Percentiles rank a stretch among this genome's conserved stretches.
Evolutionary conservation across 1,284 basidiomycete genomes (phyloP).

Genomic region (Tilletia setariae): DNA sequence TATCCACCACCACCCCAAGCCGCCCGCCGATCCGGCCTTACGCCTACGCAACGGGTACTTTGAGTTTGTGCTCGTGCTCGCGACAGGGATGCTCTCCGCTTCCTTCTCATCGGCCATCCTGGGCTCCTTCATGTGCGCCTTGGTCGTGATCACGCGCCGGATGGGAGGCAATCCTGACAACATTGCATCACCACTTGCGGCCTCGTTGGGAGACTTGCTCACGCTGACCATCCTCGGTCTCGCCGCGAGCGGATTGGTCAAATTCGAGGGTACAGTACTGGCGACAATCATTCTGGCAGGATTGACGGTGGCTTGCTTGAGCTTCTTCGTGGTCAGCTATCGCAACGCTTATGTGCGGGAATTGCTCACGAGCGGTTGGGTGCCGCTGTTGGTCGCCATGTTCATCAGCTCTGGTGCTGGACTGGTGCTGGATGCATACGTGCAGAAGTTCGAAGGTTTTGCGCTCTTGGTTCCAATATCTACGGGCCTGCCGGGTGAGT

Average conservation of each 20-base stretch:
- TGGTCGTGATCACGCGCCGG: conserved; percentile 75
- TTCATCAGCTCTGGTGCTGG: conserved; percentile 85
- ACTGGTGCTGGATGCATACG: conserved; percentile 83
- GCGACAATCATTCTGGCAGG: conserved; percentile 66
- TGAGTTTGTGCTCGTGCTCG: conserved; percentile 75
- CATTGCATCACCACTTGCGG: conserved; percentile 87
- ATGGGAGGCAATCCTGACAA: conserved; percentile 86
- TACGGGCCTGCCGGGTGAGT: conserved; percentile 61
- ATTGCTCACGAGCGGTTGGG: conserved; percentile 80
- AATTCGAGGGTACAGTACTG: conserved; percentile 54
- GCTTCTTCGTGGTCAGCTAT: conserved; percentile 61
- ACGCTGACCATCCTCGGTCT: conserved; percentile 62
- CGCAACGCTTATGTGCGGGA: conserved; percentile 68
- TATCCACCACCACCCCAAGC: conserved; percentile 49
- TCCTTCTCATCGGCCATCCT: conserved; percentile 74
- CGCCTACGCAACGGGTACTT: conserved; percentile 56
- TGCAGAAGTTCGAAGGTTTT: conserved; percentile 79
- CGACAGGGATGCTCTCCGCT: conserved; percentile 83
- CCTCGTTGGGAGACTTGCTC: conserved; percentile 86
- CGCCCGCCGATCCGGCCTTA: conserved; percentile 46
- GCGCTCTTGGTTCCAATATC: conserved; percentile 84
- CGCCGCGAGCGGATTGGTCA: conserved; percentile 48
- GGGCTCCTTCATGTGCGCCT: conserved; percentile 85
- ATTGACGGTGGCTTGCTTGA: conserved; percentile 60
- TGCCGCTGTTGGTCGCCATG: conserved; percentile 86